phyloP scores from a whole-genome alignment of 2,329 filamentous ascomycete genomes.

The Penicillium sp. region DNA sequence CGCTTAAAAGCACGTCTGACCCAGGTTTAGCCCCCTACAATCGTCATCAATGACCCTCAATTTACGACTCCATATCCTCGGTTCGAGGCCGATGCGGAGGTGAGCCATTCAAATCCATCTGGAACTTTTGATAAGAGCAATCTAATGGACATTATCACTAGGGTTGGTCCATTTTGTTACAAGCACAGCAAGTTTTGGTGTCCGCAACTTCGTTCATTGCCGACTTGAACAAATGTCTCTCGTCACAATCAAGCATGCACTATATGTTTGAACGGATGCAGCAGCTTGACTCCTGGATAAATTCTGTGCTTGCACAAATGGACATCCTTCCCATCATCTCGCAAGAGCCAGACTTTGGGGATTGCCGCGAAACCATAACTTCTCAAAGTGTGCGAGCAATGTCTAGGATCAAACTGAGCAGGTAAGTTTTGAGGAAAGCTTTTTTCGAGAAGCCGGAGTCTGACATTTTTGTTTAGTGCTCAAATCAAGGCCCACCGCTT shows the following conservation, averaged over 20 bases:
- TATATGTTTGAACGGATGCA: constrained; percentile 41
- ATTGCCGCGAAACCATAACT: constrained; percentile 33
- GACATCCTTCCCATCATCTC: constrained; percentile 27
- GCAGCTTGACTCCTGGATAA: constrained; percentile 39
- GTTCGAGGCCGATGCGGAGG: constrained; percentile 39
- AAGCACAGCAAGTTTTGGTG: constrained; percentile 41
- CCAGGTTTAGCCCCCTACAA: constrained; percentile 35
- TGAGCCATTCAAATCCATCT: constrained; percentile 20
- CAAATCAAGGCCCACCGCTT: constrained; percentile 46
- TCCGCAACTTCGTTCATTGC: constrained; percentile 40
- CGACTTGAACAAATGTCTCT: constrained; percentile 38
- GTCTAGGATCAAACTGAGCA: constrained; percentile 42
- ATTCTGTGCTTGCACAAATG: constrained; percentile 32
- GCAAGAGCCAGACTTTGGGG: constrained; percentile 21
- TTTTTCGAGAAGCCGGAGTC: neutral
- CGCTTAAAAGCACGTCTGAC: neutral
- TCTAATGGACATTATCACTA: constrained; percentile 18
- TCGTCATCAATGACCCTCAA: constrained; percentile 41
- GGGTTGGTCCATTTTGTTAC: constrained; percentile 42
- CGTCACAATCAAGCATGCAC: constrained; percentile 32
- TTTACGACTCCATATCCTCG: constrained; percentile 41
- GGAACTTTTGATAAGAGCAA: neutral
- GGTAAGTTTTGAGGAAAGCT: constrained; percentile 28
- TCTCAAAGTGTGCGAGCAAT: constrained; percentile 40
- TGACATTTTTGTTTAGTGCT: constrained; percentile 28